Conservation (phyloP, 352 stramenopile genomes). For the Phytophthora foliorum region DNA sequence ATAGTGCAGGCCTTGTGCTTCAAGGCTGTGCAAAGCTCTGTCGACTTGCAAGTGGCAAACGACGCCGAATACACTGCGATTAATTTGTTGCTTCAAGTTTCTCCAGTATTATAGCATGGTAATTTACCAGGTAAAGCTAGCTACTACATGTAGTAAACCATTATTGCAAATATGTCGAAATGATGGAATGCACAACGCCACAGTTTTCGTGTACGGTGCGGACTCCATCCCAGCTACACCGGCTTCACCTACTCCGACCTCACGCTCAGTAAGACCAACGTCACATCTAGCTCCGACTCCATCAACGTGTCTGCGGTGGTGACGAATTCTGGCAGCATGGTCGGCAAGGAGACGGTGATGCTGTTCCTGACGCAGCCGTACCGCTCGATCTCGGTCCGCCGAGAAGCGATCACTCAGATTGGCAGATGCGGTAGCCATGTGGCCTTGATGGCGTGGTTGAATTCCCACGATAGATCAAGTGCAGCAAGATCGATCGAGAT, state of each 20-base stretch:
- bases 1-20: slow-evolving; percentile 9
- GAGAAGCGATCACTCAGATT: no score
- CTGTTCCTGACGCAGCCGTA: slow-evolving; percentile 77
- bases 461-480: slow-evolving; percentile 3
- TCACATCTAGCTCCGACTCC: slow-evolving; percentile 40
- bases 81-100: neutral
- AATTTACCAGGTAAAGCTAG: no score
- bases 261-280: slow-evolving; percentile 66
- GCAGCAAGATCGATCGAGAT: neutral
- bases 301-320: slow-evolving; percentile 64
- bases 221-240: slow-evolving; percentile 82
- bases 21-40: slow-evolving; percentile 5
- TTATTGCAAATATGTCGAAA: no score
- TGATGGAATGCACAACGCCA: no score
- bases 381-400: slow-evolving; percentile 61
- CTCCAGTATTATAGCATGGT: no score
- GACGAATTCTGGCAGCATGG: slow-evolving; percentile 59
- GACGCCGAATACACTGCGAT: no score
- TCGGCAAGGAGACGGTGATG: slow-evolving; percentile 77
- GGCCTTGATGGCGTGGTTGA: slow-evolving; percentile 1
- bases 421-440: neutral
- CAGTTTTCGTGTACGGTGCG: no score
- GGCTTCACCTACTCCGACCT: slow-evolving; percentile 61
- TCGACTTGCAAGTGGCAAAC: neutral
- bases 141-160: no score